phyloP scores from a whole-genome alignment of 1,284 basidiomycete species.

The Naganishia sp. region DNA sequence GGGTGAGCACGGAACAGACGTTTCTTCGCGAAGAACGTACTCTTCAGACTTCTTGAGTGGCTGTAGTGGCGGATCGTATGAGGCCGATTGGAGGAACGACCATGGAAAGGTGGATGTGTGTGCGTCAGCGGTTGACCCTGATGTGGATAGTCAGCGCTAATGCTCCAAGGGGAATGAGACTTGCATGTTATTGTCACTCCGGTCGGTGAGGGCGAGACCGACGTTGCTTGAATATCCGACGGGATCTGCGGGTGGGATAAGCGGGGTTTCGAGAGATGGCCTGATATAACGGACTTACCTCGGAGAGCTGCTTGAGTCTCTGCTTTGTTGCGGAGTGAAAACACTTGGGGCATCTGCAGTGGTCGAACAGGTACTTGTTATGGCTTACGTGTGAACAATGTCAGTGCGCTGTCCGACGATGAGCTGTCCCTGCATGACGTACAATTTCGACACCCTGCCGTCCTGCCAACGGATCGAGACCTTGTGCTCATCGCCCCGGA shows the following conservation, averaged over 20 bases:
- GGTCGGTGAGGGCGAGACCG: constrained; percentile 30
- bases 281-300: constrained; percentile 55
- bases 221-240: constrained; percentile 59
- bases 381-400: constrained; percentile 41
- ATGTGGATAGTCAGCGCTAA: background rate
- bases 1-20: constrained; percentile 14
- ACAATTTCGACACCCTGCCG: constrained; percentile 25
- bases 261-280: background rate
- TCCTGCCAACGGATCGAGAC: constrained; percentile 29
- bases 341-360: constrained; percentile 85
- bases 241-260: constrained; percentile 63
- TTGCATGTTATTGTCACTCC: constrained; percentile 41
- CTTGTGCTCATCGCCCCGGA: constrained; percentile 9
- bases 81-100: constrained; percentile 39
- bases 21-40: constrained; percentile 19
- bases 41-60: constrained; percentile 29
- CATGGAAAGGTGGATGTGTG: constrained; percentile 80
- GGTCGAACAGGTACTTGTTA: constrained; percentile 74
- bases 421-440: background rate
- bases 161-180: background rate
- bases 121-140: constrained; percentile 64
- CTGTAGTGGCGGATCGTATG: constrained; percentile 40
- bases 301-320: constrained; percentile 79
- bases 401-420: too few relatives aligned
- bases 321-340: constrained; percentile 90